phyloP scores from a whole-genome alignment of 345 rosid genomes.

The Rhodamnia argentea region DNA sequence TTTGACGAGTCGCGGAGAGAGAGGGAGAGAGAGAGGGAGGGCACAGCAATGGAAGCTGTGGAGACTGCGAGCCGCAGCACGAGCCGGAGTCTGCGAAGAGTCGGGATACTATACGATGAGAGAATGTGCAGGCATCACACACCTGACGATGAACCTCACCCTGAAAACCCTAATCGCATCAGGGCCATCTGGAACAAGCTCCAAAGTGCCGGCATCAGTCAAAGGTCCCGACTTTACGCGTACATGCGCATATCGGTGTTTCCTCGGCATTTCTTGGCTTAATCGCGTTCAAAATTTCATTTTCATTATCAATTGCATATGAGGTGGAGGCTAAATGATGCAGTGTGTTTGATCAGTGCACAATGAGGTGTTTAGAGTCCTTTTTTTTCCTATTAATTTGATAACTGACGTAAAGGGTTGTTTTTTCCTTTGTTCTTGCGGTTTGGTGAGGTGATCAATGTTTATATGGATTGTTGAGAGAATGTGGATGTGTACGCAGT shows the following conservation, averaged over 20 bases:
- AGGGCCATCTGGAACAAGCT: constrained; percentile 69
- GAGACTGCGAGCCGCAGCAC: not conserved
- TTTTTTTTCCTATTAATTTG: not conserved
- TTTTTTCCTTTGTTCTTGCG: not conserved
- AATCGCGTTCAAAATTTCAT: not conserved
- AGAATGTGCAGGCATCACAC: constrained; percentile 74
- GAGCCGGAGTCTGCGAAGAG: constrained; percentile 21
- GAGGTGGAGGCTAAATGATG: not conserved
- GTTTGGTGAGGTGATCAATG: not conserved
- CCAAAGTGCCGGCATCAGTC: constrained; percentile 42
- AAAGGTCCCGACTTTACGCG: constrained; percentile 25
- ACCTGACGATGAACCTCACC: constrained; percentile 59
- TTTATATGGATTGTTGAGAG: not conserved
- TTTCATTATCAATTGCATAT: not conserved
- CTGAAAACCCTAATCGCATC: constrained; percentile 76
- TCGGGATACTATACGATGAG: constrained; percentile 72
- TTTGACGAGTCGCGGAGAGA: not conserved
- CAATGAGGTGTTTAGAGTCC: not conserved
- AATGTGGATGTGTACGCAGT: not conserved
- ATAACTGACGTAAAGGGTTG: not conserved
- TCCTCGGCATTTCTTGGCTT: not conserved
- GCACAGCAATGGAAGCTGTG: constrained; percentile 1
- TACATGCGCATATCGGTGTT: not conserved
- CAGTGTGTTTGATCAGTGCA: not conserved
- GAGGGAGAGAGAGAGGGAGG: not conserved